phyloP scores from a whole-genome alignment of 176 grass and related monocot genomes.

The Elymus sibiricus region DNA sequence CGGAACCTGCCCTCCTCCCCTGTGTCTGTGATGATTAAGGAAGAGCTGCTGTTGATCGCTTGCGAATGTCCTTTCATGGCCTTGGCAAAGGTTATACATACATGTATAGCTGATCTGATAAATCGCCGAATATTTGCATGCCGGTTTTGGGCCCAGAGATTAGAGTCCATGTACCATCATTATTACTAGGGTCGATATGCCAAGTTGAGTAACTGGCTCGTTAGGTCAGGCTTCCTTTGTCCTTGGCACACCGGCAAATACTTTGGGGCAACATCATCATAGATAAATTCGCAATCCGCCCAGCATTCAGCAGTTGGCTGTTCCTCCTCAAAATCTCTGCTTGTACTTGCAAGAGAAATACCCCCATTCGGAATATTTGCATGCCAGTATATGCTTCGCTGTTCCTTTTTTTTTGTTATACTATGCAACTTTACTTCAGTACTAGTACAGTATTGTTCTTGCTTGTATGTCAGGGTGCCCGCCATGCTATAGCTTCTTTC shows the following conservation, averaged over 20 bases:
- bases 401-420: not conserved
- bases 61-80: constrained; percentile 18
- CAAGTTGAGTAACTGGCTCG: not conserved
- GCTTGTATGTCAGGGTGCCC: not conserved
- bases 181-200: not conserved
- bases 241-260: not conserved
- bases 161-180: not conserved
- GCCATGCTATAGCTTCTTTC: not conserved
- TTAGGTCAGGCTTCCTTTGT: not conserved
- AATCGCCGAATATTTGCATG: not conserved
- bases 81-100: not conserved
- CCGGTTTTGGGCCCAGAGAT: constrained; percentile 13
- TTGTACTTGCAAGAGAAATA: not conserved
- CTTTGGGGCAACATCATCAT: not conserved
- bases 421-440: not conserved
- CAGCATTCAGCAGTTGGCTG: not conserved
- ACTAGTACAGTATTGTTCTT: not conserved
- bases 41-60: not conserved
- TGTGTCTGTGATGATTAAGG: constrained; percentile 1
- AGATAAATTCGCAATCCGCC: not conserved
- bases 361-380: no score
- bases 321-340: not conserved
- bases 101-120: constrained; percentile 11
- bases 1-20: not conserved
- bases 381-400: not conserved